Conservation (phyloP, 1,284 basidiomycete genomes). For the Cutaneotrichosporon arboriforme region DNA sequence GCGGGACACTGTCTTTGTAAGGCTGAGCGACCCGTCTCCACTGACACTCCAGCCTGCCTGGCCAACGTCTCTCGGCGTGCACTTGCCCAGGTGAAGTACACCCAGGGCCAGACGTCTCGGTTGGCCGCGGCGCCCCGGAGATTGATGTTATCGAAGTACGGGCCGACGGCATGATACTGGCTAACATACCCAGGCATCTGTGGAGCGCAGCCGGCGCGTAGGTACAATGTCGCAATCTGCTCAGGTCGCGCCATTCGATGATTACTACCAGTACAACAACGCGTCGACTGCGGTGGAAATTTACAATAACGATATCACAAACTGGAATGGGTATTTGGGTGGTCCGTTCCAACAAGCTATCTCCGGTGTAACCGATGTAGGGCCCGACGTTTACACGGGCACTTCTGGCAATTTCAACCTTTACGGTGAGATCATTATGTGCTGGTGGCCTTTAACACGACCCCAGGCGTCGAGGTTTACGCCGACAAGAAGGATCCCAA, state of each 20-base stretch:
- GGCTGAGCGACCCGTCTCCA: not conserved
- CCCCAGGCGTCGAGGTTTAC: conserved; percentile 60
- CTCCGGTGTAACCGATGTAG: conserved; percentile 58
- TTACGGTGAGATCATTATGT: conserved; percentile 54
- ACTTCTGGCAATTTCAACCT: conserved; percentile 28
- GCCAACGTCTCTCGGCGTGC: conserved; percentile 55
- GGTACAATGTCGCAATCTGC: conserved; percentile 57
- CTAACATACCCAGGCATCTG: conserved; percentile 9
- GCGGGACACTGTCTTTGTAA: conserved; percentile 13
- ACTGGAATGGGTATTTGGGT: conserved; percentile 70
- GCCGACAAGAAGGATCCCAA: conserved; percentile 55
- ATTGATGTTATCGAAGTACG: conserved; percentile 54
- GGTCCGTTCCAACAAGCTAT: conserved; percentile 73
- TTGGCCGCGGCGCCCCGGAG: conserved; percentile 52
- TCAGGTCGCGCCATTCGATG: conserved; percentile 57
- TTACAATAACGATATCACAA: conserved; percentile 50
- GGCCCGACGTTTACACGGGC: conserved; percentile 49
- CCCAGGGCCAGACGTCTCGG: conserved; percentile 46
- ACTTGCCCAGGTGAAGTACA: conserved; percentile 53
- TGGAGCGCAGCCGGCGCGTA: not conserved
- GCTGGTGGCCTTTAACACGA: not conserved
- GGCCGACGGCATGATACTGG: not conserved
- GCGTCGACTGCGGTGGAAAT: conserved; percentile 32
- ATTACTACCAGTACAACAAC: conserved; percentile 59
- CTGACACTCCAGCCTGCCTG: conserved; percentile 49